phyloP scores from a whole-genome alignment of 129 eudicot genomes.

The Flaveria sonorensis region DNA sequence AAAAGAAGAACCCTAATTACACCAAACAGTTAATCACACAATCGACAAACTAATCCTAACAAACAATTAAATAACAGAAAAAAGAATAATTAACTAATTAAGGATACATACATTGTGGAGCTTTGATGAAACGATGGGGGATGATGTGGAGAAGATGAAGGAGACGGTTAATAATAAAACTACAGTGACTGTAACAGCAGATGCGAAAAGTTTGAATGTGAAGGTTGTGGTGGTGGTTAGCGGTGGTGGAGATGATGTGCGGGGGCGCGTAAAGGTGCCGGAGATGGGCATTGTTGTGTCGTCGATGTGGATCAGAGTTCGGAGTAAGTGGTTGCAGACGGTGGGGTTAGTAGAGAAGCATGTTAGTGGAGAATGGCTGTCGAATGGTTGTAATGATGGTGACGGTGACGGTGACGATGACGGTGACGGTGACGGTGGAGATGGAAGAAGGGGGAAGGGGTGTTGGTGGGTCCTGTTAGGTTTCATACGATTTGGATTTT shows the following conservation, averaged over 20 bases:
- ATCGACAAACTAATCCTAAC: background rate
- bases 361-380: slow-evolving; percentile 36
- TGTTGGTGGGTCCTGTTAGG: background rate
- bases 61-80: background rate
- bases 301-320: background rate
- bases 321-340: background rate
- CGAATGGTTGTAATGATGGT: slow-evolving; percentile 19
- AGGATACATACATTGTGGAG: background rate
- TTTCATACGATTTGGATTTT: background rate
- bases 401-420: background rate
- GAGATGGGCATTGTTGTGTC: slow-evolving; percentile 33
- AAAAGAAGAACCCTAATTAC: slow-evolving; percentile 43
- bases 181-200: background rate
- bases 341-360: background rate
- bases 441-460: background rate
- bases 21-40: background rate
- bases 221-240: background rate
- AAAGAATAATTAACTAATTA: background rate
- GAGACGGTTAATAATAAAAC: background rate
- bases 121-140: background rate
- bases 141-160: background rate
- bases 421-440: background rate
- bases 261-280: slow-evolving; percentile 25
- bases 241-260: slow-evolving; percentile 27
- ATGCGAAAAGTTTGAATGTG: slow-evolving; percentile 42